Percentiles rank a stretch among this genome's conserved stretches.
Conservation (phyloP, 352 stramenopile genomes). For the Globisporangium viniferum region DNA sequence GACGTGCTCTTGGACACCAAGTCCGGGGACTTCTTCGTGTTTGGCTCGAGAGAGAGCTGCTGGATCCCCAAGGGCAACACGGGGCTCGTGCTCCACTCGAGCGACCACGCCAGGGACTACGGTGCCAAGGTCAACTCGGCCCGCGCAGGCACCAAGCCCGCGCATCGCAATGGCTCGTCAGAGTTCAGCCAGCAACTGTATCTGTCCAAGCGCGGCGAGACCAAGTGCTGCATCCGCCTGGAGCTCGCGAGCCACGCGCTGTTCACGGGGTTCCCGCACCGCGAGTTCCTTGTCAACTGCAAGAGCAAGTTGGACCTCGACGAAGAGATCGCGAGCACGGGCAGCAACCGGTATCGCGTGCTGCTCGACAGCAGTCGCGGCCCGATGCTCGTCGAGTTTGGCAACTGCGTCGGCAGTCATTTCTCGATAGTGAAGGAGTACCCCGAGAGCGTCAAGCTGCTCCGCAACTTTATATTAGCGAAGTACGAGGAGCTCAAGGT, state of each 20-base stretch:
- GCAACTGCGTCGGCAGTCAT: slow-evolving; percentile 70
- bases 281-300: slow-evolving; percentile 69
- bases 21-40: slow-evolving; percentile 71
- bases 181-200: slow-evolving; percentile 36
- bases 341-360: slow-evolving; percentile 75
- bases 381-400: slow-evolving; percentile 80
- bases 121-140: slow-evolving; percentile 60
- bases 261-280: slow-evolving; percentile 23
- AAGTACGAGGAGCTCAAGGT: slow-evolving; percentile 67
- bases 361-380: slow-evolving; percentile 71
- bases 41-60: slow-evolving; percentile 21
- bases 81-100: slow-evolving; percentile 63
- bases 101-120: slow-evolving; percentile 52
- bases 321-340: slow-evolving; percentile 67
- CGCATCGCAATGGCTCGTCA: slow-evolving; percentile 10
- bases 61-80: slow-evolving; percentile 80
- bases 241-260: slow-evolving; percentile 48
- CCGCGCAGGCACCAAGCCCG: slow-evolving; percentile 51
- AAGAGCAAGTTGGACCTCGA: slow-evolving; percentile 80
- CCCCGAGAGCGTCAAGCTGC: slow-evolving; percentile 36
- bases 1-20: slow-evolving; percentile 69
- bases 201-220: slow-evolving; percentile 55
- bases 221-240: slow-evolving; percentile 62
- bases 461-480: slow-evolving; percentile 53
- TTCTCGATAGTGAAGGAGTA: slow-evolving; percentile 61